Percentiles rank a stretch among this genome's conserved stretches.
Evolutionary conservation across 495 filamentous ascomycete genomes (phyloP).

Genomic region (Daldinia childiae): DNA sequence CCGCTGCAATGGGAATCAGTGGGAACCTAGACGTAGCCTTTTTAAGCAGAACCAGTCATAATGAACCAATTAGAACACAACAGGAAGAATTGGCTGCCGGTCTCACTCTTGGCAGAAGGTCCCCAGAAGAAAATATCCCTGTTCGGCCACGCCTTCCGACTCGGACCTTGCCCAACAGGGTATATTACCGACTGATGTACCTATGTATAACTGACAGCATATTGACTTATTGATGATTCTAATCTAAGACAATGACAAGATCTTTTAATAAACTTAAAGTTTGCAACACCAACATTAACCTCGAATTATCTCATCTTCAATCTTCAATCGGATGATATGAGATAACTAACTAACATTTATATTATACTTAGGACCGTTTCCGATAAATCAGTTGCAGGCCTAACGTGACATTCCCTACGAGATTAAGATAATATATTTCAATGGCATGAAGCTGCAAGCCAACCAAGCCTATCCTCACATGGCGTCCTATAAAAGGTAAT

Average conservation of each 20-base stretch:
- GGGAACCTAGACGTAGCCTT: conserved; percentile 24
- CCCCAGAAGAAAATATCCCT: conserved; percentile 19
- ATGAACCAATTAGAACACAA: conserved; percentile 30
- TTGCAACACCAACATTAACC: not conserved
- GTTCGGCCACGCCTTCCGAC: conserved; percentile 25
- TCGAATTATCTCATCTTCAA: not conserved
- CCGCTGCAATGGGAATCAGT: conserved; percentile 34
- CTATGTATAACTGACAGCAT: no score
- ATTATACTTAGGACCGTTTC: not conserved
- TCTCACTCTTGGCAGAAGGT: conserved; percentile 12
- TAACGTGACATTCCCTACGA: not conserved
- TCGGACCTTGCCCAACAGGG: not conserved
- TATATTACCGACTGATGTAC: not conserved
- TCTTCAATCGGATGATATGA: not conserved
- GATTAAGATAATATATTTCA: not conserved
- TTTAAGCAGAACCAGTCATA: conserved; percentile 37
- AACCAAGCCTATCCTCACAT: not conserved
- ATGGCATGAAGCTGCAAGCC: not conserved
- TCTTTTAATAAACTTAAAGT: not conserved
- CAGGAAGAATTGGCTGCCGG: conserved; percentile 22
- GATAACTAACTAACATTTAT: not conserved
- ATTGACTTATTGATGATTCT: no score
- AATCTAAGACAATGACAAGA: no score
- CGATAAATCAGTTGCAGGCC: not conserved
- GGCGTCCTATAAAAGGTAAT: not conserved